phyloP scores from a whole-genome alignment of 2,329 filamentous ascomycete species.

The Sporothrix brasiliensis region DNA sequence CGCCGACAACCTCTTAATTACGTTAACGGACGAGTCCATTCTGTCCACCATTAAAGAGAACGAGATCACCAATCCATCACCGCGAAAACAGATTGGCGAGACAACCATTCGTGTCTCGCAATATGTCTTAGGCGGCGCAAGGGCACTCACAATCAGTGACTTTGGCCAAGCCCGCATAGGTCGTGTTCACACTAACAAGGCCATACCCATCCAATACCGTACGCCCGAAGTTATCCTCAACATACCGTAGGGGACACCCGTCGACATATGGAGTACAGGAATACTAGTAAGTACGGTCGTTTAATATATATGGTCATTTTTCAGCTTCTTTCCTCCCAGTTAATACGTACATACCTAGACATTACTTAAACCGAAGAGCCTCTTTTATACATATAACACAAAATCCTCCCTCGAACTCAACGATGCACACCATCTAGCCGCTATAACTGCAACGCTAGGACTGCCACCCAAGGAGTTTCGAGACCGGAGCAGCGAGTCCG shows the following conservation, averaged over 20 bases:
- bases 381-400: conserved; percentile 37
- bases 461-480: conserved; percentile 39
- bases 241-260: conserved; percentile 42
- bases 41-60: background rate
- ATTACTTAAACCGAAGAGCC: conserved; percentile 36
- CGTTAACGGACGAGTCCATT: background rate
- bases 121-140: conserved; percentile 42
- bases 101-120: conserved; percentile 42
- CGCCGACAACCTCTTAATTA: conserved; percentile 11
- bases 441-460: conserved; percentile 40
- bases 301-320: too few relatives aligned
- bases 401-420: conserved; percentile 36
- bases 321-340: background rate
- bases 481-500: conserved; percentile 34
- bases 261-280: conserved; percentile 46
- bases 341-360: conserved; percentile 38
- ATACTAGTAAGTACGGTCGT: conserved; percentile 40
- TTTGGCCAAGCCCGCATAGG: conserved; percentile 45
- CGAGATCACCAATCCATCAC: background rate
- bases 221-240: conserved; percentile 47
- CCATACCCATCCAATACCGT: conserved; percentile 42
- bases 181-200: conserved; percentile 31
- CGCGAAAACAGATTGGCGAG: background rate
- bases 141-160: conserved; percentile 43
- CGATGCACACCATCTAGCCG: conserved; percentile 40